These are phyloP conservation scores for Mortierella sp. DNA, from an alignment of 371 early-diverging fungal genomes.

Conservation along the genomic window DNA sequence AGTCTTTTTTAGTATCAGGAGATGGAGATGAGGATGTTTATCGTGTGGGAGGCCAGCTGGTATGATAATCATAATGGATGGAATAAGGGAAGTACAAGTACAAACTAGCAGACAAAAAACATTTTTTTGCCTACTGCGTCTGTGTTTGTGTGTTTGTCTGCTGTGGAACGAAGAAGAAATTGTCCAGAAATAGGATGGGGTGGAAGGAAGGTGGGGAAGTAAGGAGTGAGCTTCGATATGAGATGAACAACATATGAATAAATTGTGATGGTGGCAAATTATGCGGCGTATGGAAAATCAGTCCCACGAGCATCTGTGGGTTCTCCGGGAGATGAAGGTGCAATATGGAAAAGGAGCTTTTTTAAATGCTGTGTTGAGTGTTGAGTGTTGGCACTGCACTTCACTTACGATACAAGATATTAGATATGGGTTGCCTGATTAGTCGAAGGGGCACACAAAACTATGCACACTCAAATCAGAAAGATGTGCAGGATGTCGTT, in stretches of 20 bases:
- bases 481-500: background rate
- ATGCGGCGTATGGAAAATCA: background rate
- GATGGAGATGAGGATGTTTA: background rate
- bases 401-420: background rate
- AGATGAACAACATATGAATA: background rate
- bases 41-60: background rate
- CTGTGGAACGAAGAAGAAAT: too few species aligned
- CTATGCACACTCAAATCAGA: too few species aligned
- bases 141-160: too few species aligned
- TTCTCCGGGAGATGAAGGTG: background rate
- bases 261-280: background rate
- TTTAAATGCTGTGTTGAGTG: background rate
- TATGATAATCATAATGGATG: too few species aligned
- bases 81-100: too few species aligned
- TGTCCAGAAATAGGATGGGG: too few species aligned
- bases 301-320: background rate
- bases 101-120: too few species aligned
- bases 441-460: too few species aligned
- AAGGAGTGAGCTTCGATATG: too few species aligned
- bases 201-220: too few species aligned
- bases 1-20: background rate
- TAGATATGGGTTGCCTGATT: background rate
- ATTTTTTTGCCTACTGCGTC: too few species aligned
- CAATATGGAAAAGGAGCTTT: conserved; percentile 2
- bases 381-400: too few species aligned